A percentile compares a stretch with the other conserved stretches of the same genome.
phyloP scores from a whole-genome alignment of 495 filamentous ascomycete genomes.

The Penicillium robsamsonii region DNA sequence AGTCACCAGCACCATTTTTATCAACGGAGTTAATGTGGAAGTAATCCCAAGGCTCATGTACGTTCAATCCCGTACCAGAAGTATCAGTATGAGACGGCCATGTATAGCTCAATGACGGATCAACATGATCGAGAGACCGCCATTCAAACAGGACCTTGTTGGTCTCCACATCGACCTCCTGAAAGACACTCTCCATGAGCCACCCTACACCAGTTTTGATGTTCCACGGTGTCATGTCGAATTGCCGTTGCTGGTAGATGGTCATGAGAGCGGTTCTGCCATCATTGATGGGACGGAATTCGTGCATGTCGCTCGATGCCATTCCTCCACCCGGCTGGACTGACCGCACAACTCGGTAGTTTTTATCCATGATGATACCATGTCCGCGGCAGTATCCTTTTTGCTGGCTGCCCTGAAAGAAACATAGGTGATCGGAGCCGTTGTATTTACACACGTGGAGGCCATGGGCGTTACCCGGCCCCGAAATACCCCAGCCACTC shows the following conservation, averaged over 20 bases:
- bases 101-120: constrained; percentile 46
- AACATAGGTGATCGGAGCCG: constrained; percentile 50
- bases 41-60: constrained; percentile 57
- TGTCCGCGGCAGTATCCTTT: constrained; percentile 54
- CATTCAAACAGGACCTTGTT: constrained; percentile 53
- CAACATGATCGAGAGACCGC: constrained; percentile 51
- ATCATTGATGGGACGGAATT: constrained; percentile 46
- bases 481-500: constrained; percentile 44
- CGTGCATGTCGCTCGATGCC: constrained; percentile 51
- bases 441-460: constrained; percentile 49
- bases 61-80: constrained; percentile 42
- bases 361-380: constrained; percentile 52
- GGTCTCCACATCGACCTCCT: constrained; percentile 52
- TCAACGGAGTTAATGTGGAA: constrained; percentile 67
- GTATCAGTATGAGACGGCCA: constrained; percentile 47
- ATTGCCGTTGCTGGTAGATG: constrained; percentile 54
- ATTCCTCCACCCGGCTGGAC: constrained; percentile 47
- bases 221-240: constrained; percentile 54
- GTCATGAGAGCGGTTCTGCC: constrained; percentile 55
- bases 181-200: constrained; percentile 51
- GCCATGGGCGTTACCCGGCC: constrained; percentile 42
- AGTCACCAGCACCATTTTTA: constrained; percentile 56
- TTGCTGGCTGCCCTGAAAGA: constrained; percentile 54
- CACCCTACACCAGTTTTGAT: constrained; percentile 47
- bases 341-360: constrained; percentile 48